Evolutionary conservation across 768 basidiomycete species (phyloP).

Genomic region (Leccinellum albellum): DNA sequence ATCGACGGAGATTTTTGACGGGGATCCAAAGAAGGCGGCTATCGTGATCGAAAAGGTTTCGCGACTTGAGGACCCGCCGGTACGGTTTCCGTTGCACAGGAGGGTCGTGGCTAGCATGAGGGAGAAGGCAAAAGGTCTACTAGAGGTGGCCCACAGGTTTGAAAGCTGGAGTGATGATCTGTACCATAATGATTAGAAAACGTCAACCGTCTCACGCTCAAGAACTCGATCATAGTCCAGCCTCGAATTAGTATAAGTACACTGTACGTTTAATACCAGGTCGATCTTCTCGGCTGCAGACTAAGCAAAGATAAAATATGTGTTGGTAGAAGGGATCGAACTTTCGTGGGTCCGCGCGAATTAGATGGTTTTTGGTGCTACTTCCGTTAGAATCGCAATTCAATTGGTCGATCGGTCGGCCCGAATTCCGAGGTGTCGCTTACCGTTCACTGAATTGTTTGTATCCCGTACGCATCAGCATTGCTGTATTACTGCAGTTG

Average conservation of each 20-base stretch:
- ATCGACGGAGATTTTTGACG: slow-evolving; percentile 1
- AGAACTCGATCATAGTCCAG: too few relatives aligned
- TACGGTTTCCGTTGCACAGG: slow-evolving; percentile 14
- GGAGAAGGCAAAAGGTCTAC: slow-evolving; percentile 13
- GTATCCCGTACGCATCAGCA: too few relatives aligned
- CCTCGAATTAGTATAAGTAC: not conserved
- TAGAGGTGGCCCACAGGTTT: slow-evolving; percentile 8
- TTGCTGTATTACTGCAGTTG: too few relatives aligned
- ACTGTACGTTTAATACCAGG: not conserved
- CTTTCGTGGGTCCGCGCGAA: too few relatives aligned
- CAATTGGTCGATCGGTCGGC: too few relatives aligned
- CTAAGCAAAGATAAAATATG: not conserved
- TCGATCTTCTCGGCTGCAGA: not conserved
- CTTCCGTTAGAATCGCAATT: too few relatives aligned
- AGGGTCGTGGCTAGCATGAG: slow-evolving; percentile 3
- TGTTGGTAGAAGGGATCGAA: too few relatives aligned
- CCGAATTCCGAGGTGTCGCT: too few relatives aligned
- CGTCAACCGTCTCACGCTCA: too few relatives aligned
- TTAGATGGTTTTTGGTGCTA: too few relatives aligned
- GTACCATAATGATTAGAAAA: slow-evolving; percentile 4
- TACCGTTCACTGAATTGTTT: too few relatives aligned
- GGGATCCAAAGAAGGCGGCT: slow-evolving; percentile 11
- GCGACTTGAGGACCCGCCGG: slow-evolving; percentile 13
- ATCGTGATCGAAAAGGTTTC: slow-evolving; percentile 15
- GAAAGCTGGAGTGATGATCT: slow-evolving; percentile 18